These are phyloP conservation scores for Papiliotrema fonsecae DNA, from an alignment of 1,284 basidiomycete species.

Conservation along the genomic window DNA sequence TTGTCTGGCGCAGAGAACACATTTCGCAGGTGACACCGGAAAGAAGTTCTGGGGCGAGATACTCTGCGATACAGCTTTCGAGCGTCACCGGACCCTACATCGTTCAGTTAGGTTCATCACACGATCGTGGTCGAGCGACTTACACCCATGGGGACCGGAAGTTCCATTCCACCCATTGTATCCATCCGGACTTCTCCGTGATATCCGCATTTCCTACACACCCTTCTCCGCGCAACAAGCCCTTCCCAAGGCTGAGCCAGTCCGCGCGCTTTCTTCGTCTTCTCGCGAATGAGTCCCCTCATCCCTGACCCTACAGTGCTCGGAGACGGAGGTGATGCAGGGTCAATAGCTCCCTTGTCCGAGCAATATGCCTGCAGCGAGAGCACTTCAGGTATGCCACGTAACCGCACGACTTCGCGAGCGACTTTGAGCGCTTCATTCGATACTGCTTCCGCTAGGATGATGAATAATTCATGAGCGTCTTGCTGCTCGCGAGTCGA, in stretches of 20 bases:
- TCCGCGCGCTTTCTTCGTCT: conserved; percentile 23
- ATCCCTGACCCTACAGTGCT: too few relatives aligned
- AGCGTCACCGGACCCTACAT: conserved; percentile 47
- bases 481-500: conserved; percentile 87
- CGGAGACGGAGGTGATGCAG: not conserved
- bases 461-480: conserved; percentile 90
- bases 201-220: conserved; percentile 43
- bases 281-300: conserved; percentile 9
- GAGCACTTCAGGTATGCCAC: conserved; percentile 30
- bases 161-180: conserved; percentile 43
- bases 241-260: conserved; percentile 46
- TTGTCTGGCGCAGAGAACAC: conserved; percentile 47
- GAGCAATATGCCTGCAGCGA: conserved; percentile 23
- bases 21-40: conserved; percentile 50
- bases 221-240: conserved; percentile 40
- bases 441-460: conserved; percentile 79
- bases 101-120: conserved; percentile 20
- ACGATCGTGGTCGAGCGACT: not conserved
- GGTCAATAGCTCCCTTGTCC: conserved; percentile 1
- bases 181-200: conserved; percentile 43
- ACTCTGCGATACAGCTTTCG: conserved; percentile 48
- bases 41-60: conserved; percentile 49
- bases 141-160: conserved; percentile 30
- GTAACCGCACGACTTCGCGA: conserved; percentile 24
- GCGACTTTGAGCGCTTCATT: conserved; percentile 58